Conservation (phyloP, 176 grass and related monocot species). For the Aegilops bicornis region DNA sequence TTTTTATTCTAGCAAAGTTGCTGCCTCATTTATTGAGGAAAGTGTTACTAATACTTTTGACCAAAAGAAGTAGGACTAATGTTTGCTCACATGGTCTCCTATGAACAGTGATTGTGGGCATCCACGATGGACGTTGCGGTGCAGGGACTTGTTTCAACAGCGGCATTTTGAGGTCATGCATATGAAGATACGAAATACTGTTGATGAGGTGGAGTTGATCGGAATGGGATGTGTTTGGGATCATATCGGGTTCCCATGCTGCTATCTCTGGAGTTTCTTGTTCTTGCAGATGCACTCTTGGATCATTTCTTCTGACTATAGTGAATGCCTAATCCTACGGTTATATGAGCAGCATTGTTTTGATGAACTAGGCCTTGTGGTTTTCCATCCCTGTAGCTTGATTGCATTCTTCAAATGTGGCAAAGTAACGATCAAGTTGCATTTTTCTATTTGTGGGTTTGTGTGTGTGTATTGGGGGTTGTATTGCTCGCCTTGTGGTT, state of each 20-base stretch:
- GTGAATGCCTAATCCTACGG: constrained; percentile 19
- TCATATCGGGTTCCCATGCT: constrained; percentile 24
- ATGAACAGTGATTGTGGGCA: too few relatives aligned
- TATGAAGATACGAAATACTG: constrained; percentile 20
- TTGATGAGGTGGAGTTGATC: constrained; percentile 29
- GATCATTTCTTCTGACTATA: constrained; percentile 30
- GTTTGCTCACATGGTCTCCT: too few relatives aligned
- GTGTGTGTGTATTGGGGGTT: neutral
- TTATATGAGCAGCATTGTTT: constrained; percentile 31
- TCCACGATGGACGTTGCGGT: too few relatives aligned
- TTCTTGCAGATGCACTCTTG: constrained; percentile 40
- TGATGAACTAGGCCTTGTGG: constrained; percentile 1
- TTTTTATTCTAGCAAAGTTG: too few relatives aligned
- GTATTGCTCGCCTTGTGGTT: neutral
- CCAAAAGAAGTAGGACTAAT: too few relatives aligned
- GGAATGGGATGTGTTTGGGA: neutral
- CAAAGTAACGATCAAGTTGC: neutral
- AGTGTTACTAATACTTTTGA: too few relatives aligned
- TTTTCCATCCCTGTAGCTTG: neutral
- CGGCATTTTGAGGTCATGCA: constrained; percentile 9
- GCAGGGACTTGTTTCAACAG: too few relatives aligned
- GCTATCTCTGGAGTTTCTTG: constrained; percentile 20
- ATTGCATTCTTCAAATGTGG: neutral
- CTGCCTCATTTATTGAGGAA: too few relatives aligned
- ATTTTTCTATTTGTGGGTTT: neutral